Evolutionary conservation across 2,329 filamentous ascomycete species (phyloP), one percentile per base, ranked within the genome.

Genomic region (Paraconiothyrium brasiliense): DNA sequence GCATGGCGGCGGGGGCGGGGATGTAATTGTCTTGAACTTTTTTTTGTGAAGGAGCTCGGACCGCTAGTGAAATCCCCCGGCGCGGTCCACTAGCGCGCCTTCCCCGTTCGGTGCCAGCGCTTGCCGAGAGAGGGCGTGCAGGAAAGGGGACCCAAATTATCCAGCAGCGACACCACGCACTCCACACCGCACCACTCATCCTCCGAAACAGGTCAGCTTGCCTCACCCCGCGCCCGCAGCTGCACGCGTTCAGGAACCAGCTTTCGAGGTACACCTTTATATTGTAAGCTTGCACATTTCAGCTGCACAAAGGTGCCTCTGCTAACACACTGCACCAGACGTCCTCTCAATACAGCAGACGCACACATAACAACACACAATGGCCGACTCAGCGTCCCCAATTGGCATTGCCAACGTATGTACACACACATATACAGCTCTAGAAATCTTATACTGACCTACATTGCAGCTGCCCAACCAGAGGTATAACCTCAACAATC

Each of bases 341-440:
- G 41, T 57, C 64, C 57, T 63, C 57, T 59, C 59, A 47, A 65
- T 59, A 66, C 61, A 63, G 30, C 49, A 59, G n/a, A 46, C 41
- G 32, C 57, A 64, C 71, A 55, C 65, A 68, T 54, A 47, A 62
- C 63, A 39, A 67, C 74, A 78, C 71, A 78, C 71, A 67, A 89
- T 89, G 87, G 86, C 87, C 71, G 88, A 90, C 76, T 87, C 86
- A 68, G 84, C 86, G 63, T 86, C 87, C 74, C 88, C 87, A 72
- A 90, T 90, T 86, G 88, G 88, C 83, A 90, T 90, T 87, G 88
- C 88, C 85, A 90, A 90, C 79, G 87, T 90, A 81, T 80, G 87
- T 86, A 58, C 56, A 51, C 57, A 22, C 61, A 43, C 20, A 39
- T 24, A 59, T 62, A 54, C 59, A 57, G 20, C 13, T 43, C 4